phyloP scores from a whole-genome alignment of 495 filamentous ascomycete genomes.

The Aspergillus conjunctus region DNA sequence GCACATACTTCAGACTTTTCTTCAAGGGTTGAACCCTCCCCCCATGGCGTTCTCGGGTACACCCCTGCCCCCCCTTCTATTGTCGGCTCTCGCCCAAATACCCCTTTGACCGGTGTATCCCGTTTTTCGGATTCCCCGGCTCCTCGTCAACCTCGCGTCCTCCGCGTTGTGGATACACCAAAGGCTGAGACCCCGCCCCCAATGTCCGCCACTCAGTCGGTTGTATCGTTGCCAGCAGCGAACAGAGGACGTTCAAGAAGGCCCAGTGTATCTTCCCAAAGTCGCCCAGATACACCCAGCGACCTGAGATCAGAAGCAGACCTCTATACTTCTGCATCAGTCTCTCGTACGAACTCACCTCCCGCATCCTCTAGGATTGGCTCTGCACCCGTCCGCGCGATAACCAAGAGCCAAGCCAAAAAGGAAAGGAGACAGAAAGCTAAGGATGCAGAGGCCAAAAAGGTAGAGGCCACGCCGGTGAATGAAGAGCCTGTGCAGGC shows the following conservation, averaged over 20 bases:
- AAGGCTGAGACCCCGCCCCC: slow-evolving; percentile 63
- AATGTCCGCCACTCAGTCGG: slow-evolving; percentile 39
- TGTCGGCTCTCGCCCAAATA: slow-evolving; percentile 40
- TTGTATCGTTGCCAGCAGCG: slow-evolving; percentile 41
- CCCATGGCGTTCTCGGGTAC: slow-evolving; percentile 22
- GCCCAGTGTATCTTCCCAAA: slow-evolving; percentile 60
- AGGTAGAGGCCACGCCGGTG: slow-evolving; percentile 53
- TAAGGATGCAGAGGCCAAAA: slow-evolving; percentile 64
- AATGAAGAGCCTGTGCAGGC: slow-evolving; percentile 68
- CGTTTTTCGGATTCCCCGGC: slow-evolving; percentile 52
- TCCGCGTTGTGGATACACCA: slow-evolving; percentile 71
- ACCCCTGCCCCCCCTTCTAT: slow-evolving; percentile 28
- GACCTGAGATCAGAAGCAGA: slow-evolving; percentile 79
- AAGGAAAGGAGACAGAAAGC: slow-evolving; percentile 74
- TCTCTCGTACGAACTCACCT: slow-evolving; percentile 87
- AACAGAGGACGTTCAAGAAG: slow-evolving; percentile 55
- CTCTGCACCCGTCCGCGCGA: slow-evolving; percentile 72
- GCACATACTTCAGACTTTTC: slow-evolving; percentile 26
- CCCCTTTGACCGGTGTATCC: slow-evolving; percentile 43
- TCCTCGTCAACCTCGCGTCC: slow-evolving; percentile 52
- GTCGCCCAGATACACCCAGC: slow-evolving; percentile 77
- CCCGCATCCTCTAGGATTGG: slow-evolving; percentile 72
- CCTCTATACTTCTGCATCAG: slow-evolving; percentile 72
- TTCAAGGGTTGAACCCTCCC: slow-evolving; percentile 28
- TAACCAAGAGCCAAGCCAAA: slow-evolving; percentile 87